Evolutionary conservation across 2,329 filamentous ascomycete species (phyloP), one percentile per base, ranked within the genome.

Genomic region (Pseudogymnoascus sp.): DNA sequence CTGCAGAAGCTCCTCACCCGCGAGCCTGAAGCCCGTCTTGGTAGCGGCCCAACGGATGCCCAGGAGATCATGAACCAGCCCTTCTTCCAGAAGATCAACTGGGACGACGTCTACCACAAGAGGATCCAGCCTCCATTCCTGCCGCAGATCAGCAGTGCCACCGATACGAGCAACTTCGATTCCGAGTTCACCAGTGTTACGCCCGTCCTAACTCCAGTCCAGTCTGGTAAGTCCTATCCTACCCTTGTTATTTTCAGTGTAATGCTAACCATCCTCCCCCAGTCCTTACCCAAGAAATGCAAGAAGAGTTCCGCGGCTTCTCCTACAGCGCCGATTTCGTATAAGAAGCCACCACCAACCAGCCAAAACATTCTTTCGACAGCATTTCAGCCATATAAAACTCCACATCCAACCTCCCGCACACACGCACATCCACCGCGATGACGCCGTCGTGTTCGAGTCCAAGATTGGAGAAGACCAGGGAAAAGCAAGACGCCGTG

Each of bases 141-240:
- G 74, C 94, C 94, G 16, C 84, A 85, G 37, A 96, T 99, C 70
- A 94, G 89, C 76, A 95, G 84, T 72, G 84, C 92, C 7, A 97
- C 94, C 43, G 94, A 99, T 77, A 99, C 94, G n/a, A 97, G 92
- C 81, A 99, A 99, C 78, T 99, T 99, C 74, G 94, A 99, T 73
- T 91, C 90, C 54, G 94, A 99, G 74, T 99, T 99, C 73, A 99
- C 94, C 1, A 97, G 93, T 71, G 94, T 99, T 60, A 99, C 94
- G 41, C 94, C 94, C 1, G 94, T 99, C 62, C 81, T 99, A 67
- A 99, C 94, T 30, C 94, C 94, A 59, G 94, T 99, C 61, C 92
- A 97, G 77, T 96, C 91, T 76, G 91, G 92, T 95, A 88, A 79
- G 89, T 80, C 62, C 59, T 20, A 16, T 32, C 35, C n/a, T 32